Base-by-base conservation (phyloP, 1,284 basidiomycete genomes). In the Ustilago hordei region DNA sequence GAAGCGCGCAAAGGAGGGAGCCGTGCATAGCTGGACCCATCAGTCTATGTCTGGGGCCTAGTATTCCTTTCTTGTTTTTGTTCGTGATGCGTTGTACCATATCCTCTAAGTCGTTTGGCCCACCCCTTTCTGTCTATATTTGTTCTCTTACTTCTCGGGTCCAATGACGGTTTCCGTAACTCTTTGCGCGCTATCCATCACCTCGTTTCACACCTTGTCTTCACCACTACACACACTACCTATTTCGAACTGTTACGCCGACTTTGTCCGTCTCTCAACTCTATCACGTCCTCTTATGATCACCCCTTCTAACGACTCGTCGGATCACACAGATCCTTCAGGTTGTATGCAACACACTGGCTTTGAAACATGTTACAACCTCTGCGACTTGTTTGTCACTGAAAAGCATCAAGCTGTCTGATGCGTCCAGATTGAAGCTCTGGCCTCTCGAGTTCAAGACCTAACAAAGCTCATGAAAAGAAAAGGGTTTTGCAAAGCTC, bases 11-110 rank as follows among this genome's bases (percentile, higher is more conserved):
- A 19, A 39, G 12, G 55, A 50, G 47, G n/a, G 23, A 48, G 50
- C 36, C 57, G 57, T 59, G 23, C 57, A 9, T 23, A 43, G 55
- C 56, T 58, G 45, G 23, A 23, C 23, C n/a, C 13, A 38, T 5
- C 47, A 13, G 31, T 11, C 15, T 35, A 28, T 28, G 23, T 28
- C 23, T 28, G 23, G 23, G 23, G 17, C 38, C 35, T 34, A 23
- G 48, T 23, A 9, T 63, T 36, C 31, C 35, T 36, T 32, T 35
- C 13, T 61, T 57, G 47, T 48, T 19, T 28, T 45, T 45, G 43
- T 58, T 43, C 63, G 64, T 56, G 60, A 55, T 70, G 54, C 64
- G 72, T 70, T 70, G 72, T 70, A 74, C 55, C 59, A 61, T 68
- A 74, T 19, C 54, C 59, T 47, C 54, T 47, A n/a, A 34, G 41